Percentiles rank a stretch among this genome's conserved stretches.
These are phyloP conservation scores for Kwoniella dejecticola DNA, from an alignment of 768 basidiomycete species.

Conservation along the genomic window DNA sequence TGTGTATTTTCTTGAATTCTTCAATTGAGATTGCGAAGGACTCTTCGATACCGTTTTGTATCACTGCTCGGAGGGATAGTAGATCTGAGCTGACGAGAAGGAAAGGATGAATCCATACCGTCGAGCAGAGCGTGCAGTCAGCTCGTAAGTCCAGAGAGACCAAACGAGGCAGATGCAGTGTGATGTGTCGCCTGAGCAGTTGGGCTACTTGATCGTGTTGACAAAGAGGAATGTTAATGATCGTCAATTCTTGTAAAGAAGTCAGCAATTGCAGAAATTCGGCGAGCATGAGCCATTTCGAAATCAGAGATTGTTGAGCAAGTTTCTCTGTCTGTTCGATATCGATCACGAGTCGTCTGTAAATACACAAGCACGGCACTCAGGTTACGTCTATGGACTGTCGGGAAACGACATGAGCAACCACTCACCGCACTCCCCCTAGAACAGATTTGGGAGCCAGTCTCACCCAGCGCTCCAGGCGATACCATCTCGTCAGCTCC, in stretches of 20 bases:
- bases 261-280: neutral
- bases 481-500: neutral
- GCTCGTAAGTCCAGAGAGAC: neutral
- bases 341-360: neutral
- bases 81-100: neutral
- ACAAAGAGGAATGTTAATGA: neutral
- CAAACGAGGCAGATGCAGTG: neutral
- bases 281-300: neutral
- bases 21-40: neutral
- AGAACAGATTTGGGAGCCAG: neutral
- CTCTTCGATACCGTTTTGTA: neutral
- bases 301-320: neutral
- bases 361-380: too few species aligned
- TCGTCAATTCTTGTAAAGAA: neutral
- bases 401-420: neutral
- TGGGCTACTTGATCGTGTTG: neutral
- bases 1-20: neutral
- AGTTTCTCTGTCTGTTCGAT: neutral
- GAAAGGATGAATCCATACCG: neutral
- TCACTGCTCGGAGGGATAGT: neutral
- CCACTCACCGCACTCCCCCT: neutral
- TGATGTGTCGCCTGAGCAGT: neutral
- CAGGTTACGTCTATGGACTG: too few species aligned
- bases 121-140: neutral
- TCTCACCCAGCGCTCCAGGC: neutral